phyloP scores from a whole-genome alignment of 2,329 filamentous ascomycete genomes.

The Thielaviopsis cerberus region DNA sequence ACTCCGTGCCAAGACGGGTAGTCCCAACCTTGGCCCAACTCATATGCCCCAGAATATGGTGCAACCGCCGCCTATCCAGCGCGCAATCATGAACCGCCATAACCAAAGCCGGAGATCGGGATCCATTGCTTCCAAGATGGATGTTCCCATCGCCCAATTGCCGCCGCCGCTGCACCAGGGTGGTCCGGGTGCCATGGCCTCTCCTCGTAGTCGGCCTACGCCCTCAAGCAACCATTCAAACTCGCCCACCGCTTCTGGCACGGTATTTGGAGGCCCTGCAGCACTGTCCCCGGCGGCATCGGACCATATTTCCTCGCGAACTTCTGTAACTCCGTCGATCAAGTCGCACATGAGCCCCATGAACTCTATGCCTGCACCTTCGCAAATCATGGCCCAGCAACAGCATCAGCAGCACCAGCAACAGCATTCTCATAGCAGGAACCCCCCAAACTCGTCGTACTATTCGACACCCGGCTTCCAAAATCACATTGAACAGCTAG shows the following conservation, averaged over 20 bases:
- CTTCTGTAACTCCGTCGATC: slow-evolving; percentile 17
- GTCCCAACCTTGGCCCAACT: slow-evolving; percentile 57
- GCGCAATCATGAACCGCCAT: slow-evolving; percentile 64
- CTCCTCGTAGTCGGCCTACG: slow-evolving; percentile 60
- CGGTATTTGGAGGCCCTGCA: slow-evolving; percentile 23
- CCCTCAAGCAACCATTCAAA: slow-evolving; percentile 52
- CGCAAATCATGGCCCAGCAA: slow-evolving; percentile 5
- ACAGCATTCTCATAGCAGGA: slow-evolving; percentile 5
- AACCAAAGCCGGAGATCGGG: slow-evolving; percentile 55
- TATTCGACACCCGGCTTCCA: slow-evolving; percentile 73
- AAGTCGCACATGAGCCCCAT: slow-evolving; percentile 23
- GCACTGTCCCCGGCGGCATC: slow-evolving; percentile 27
- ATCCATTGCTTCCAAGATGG: slow-evolving; percentile 57
- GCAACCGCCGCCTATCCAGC: slow-evolving; percentile 58
- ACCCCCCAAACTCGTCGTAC: slow-evolving; percentile 30
- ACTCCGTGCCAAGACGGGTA: slow-evolving; percentile 78
- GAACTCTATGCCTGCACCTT: slow-evolving; percentile 10
- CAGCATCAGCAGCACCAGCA: slow-evolving; percentile 5
- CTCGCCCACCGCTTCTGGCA: slow-evolving; percentile 33
- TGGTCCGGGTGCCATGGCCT: slow-evolving; percentile 28
- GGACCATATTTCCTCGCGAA: slow-evolving; percentile 20
- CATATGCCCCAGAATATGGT: slow-evolving; percentile 49
- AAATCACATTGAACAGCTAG: slow-evolving; percentile 86
- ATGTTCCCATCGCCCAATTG: slow-evolving; percentile 31
- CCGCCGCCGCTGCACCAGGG: slow-evolving; percentile 25